phyloP scores from a whole-genome alignment of 2,329 filamentous ascomycete species.

The Colletotrichum sp. region DNA sequence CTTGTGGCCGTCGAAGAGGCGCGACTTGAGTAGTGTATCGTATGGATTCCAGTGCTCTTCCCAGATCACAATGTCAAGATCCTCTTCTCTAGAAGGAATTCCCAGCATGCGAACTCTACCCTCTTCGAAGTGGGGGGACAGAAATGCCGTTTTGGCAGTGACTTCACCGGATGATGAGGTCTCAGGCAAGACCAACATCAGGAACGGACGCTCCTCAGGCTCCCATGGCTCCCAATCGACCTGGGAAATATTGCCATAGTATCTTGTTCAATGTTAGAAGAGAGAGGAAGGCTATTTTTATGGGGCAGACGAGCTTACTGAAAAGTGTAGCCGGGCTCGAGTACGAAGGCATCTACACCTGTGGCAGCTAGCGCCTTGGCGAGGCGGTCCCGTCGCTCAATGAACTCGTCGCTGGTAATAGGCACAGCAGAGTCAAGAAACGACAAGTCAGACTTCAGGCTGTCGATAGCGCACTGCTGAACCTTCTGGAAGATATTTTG shows the following conservation, averaged over 20 bases:
- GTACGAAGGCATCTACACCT: constrained; percentile 60
- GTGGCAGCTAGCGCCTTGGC: constrained; percentile 57
- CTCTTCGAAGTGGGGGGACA: constrained; percentile 65
- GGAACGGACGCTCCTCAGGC: constrained; percentile 66
- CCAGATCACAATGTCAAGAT: constrained; percentile 61
- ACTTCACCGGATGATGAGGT: constrained; percentile 40
- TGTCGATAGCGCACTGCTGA: constrained; percentile 55
- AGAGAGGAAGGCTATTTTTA: neutral
- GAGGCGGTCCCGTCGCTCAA: constrained; percentile 59
- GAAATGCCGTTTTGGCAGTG: constrained; percentile 59
- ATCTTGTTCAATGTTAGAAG: constrained; percentile 24
- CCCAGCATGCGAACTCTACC: constrained; percentile 61
- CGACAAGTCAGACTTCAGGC: constrained; percentile 50
- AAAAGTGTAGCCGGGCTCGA: constrained; percentile 69
- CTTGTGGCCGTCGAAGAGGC: constrained; percentile 35
- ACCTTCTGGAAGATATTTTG: constrained; percentile 4
- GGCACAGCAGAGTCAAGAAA: constrained; percentile 55
- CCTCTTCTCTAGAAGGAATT: constrained; percentile 56
- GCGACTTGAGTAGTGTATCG: constrained; percentile 51
- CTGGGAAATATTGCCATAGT: constrained; percentile 67
- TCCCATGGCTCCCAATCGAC: constrained; percentile 68
- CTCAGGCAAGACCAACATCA: constrained; percentile 62
- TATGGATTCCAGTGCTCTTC: constrained; percentile 72
- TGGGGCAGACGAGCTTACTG: constrained; percentile 38
- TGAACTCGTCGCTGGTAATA: constrained; percentile 55